These are phyloP conservation scores for Penicillium nordicum DNA, from an alignment of 2,329 filamentous ascomycete genomes.

Conservation along the genomic window DNA sequence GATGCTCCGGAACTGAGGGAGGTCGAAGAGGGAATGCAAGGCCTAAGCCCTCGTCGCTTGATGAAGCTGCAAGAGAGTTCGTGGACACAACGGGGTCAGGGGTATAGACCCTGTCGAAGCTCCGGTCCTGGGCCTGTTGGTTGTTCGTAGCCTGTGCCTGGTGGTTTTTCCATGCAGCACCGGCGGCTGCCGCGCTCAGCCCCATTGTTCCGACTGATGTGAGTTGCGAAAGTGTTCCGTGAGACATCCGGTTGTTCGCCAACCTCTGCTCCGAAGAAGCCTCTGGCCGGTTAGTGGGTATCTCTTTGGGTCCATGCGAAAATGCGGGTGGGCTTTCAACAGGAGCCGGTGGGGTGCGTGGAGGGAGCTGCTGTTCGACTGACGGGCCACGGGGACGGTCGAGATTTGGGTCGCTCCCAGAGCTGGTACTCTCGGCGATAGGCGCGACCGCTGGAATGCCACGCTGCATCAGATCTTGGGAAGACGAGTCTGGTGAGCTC, in stretches of 20 bases:
- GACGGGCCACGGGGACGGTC: slow-evolving; percentile 15
- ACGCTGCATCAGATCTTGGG: slow-evolving; percentile 30
- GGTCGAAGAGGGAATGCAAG: slow-evolving; percentile 29
- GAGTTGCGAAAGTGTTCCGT: slow-evolving; percentile 75
- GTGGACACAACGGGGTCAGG: background rate
- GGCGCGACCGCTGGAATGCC: slow-evolving; percentile 24
- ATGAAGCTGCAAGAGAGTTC: slow-evolving; percentile 6
- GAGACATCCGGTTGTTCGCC: slow-evolving; percentile 80
- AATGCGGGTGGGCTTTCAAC: slow-evolving; percentile 77
- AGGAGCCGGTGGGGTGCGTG: slow-evolving; percentile 66
- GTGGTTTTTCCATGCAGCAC: slow-evolving; percentile 37
- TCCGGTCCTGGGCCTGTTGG: slow-evolving; percentile 6
- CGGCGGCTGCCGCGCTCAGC: slow-evolving; percentile 35
- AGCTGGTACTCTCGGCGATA: slow-evolving; percentile 39
- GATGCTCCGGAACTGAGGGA: slow-evolving; percentile 18
- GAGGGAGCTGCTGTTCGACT: slow-evolving; percentile 36
- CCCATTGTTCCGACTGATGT: slow-evolving; percentile 62
- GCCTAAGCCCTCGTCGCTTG: slow-evolving; percentile 17
- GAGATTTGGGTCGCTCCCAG: slow-evolving; percentile 37
- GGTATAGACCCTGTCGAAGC: background rate
- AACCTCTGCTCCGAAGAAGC: slow-evolving; percentile 73
- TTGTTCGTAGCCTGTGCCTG: slow-evolving; percentile 8
- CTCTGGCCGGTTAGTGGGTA: slow-evolving; percentile 66
- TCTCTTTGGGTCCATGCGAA: slow-evolving; percentile 67
- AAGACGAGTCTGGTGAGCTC: slow-evolving; percentile 38